Conservation (phyloP, 2,329 filamentous ascomycete genomes). For the Teratosphaeria nubilosa region DNA sequence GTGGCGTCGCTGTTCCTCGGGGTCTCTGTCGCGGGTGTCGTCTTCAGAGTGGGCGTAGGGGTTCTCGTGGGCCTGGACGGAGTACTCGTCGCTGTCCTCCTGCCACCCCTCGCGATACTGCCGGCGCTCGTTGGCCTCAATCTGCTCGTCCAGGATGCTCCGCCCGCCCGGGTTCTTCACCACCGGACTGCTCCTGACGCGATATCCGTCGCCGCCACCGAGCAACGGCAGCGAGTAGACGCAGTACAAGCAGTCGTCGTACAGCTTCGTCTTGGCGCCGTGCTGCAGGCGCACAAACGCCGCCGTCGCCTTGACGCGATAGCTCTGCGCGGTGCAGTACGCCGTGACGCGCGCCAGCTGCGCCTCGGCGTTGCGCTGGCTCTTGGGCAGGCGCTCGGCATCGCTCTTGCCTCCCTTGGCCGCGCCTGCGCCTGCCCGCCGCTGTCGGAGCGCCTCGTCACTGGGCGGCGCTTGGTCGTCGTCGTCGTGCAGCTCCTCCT, state of each 20-base stretch:
- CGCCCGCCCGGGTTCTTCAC: slow-evolving; percentile 89
- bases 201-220: slow-evolving; percentile 75
- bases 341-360: slow-evolving; percentile 85
- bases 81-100: slow-evolving; percentile 62
- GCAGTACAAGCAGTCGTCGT: slow-evolving; percentile 93
- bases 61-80: slow-evolving; percentile 13
- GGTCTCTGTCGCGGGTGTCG: background rate
- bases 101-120: slow-evolving; percentile 90
- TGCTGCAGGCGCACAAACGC: slow-evolving; percentile 82
- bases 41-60: background rate
- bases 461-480: slow-evolving; percentile 53
- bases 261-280: slow-evolving; percentile 85
- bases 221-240: slow-evolving; percentile 89
- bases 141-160: slow-evolving; percentile 86
- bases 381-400: slow-evolving; percentile 84
- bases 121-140: slow-evolving; percentile 81
- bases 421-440: slow-evolving; percentile 43
- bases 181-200: slow-evolving; percentile 80
- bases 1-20: slow-evolving; percentile 1
- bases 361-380: slow-evolving; percentile 59
- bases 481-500: slow-evolving; percentile 42
- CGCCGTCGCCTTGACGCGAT: slow-evolving; percentile 79
- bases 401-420: slow-evolving; percentile 72
- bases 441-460: slow-evolving; percentile 54
- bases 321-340: slow-evolving; percentile 91